A percentile compares a stretch with the other conserved stretches of the same genome.
Evolutionary conservation across 768 basidiomycete species (phyloP).

Genomic region (Grammothele lineata): DNA sequence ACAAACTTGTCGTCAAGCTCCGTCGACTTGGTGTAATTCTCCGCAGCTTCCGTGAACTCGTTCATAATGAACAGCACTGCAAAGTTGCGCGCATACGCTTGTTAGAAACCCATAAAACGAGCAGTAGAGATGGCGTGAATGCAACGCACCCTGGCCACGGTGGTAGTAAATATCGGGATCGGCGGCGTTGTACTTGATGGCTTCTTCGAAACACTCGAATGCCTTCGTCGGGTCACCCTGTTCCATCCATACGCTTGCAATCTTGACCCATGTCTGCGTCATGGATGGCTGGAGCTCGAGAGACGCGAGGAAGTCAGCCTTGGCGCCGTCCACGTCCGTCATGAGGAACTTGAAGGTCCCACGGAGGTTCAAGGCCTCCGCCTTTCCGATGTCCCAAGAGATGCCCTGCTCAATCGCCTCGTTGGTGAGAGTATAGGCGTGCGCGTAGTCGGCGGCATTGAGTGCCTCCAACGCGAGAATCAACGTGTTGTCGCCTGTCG

Average conservation of each 20-base stretch:
- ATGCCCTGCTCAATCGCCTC: constrained; percentile 87
- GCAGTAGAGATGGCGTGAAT: neutral
- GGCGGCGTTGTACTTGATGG: constrained; percentile 72
- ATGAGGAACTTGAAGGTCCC: constrained; percentile 99
- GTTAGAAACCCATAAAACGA: neutral
- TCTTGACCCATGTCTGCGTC: constrained; percentile 92
- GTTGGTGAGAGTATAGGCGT: constrained; percentile 73
- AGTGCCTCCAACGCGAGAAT: constrained; percentile 79
- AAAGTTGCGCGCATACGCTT: neutral
- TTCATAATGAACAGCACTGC: constrained; percentile 97
- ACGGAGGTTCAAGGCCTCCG: constrained; percentile 87
- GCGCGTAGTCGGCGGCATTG: constrained; percentile 77
- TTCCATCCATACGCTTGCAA: constrained; percentile 97
- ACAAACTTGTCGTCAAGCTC: constrained; percentile 84
- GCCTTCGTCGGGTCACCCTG: constrained; percentile 76
- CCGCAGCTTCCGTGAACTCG: constrained; percentile 79
- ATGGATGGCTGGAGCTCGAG: constrained; percentile 61
- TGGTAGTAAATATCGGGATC: constrained; percentile 99
- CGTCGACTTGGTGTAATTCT: constrained; percentile 90
- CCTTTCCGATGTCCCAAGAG: constrained; percentile 67
- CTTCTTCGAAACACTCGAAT: constrained; percentile 89
- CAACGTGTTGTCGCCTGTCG: constrained; percentile 81
- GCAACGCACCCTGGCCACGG: constrained; percentile 87
- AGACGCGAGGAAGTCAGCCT: constrained; percentile 76
- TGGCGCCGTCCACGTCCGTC: constrained; percentile 77